Conservation (phyloP, 2,329 filamentous ascomycete species). For the Ophiosphaerella herpotricha region DNA sequence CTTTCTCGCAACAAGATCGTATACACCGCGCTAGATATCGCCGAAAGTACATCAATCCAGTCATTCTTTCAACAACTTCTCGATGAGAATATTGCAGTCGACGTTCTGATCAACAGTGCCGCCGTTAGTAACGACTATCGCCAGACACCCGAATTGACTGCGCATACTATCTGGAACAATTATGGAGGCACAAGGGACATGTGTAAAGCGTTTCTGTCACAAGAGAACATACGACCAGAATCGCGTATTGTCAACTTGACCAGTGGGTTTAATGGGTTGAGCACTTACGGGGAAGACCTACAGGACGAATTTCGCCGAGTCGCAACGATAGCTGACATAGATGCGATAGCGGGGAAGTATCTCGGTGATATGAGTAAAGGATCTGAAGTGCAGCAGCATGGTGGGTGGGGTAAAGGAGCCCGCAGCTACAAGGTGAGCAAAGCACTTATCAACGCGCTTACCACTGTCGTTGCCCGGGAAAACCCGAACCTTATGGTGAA, state of each 20-base stretch:
- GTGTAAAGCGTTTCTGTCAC: conserved; percentile 16
- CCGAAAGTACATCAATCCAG: conserved; percentile 15
- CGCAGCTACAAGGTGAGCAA: conserved; percentile 31
- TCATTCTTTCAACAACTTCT: conserved; percentile 12
- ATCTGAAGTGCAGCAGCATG: conserved; percentile 1
- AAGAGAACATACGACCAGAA: conserved; percentile 7
- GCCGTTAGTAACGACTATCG: conserved; percentile 21
- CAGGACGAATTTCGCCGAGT: conserved; percentile 6
- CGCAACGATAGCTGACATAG: conserved; percentile 1
- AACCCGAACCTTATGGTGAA: conserved; percentile 12
- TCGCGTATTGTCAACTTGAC: conserved; percentile 24
- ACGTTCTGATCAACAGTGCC: conserved; percentile 30
- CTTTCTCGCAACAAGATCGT: conserved; percentile 12
- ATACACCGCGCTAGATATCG: conserved; percentile 22
- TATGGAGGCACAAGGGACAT: conserved; percentile 23
- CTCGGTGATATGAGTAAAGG: background rate
- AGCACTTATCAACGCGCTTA: conserved; percentile 21
- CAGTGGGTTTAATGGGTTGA: conserved; percentile 11
- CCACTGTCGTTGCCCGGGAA: conserved; percentile 16
- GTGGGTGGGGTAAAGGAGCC: conserved; percentile 13
- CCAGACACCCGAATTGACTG: conserved; percentile 12
- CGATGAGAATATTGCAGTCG: conserved; percentile 8
- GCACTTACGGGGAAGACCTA: conserved; percentile 6
- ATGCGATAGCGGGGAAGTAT: conserved; percentile 9
- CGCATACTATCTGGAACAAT: conserved; percentile 17